A percentile compares a stretch with the other conserved stretches of the same genome.
Evolutionary conservation across 2,329 filamentous ascomycete genomes (phyloP).

Genomic region (Mycosphaerella arachidis): DNA sequence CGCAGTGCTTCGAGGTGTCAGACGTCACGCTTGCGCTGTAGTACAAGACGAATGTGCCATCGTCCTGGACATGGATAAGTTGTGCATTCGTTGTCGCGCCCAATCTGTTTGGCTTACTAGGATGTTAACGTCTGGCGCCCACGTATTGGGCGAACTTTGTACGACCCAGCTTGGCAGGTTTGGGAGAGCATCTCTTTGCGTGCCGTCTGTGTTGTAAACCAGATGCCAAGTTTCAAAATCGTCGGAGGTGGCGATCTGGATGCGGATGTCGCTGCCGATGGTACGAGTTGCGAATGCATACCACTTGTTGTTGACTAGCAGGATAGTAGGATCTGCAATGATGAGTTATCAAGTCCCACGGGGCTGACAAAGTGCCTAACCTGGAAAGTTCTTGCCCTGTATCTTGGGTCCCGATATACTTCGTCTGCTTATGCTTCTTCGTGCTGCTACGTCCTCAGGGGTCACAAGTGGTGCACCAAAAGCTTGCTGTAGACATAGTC

Average conservation of each 20-base stretch:
- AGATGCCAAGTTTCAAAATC: slow-evolving; percentile 35
- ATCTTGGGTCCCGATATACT: slow-evolving; percentile 25
- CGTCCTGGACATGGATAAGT: slow-evolving; percentile 28
- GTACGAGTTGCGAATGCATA: slow-evolving; percentile 39
- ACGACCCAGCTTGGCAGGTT: slow-evolving; percentile 49
- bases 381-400: slow-evolving; percentile 46
- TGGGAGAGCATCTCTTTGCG: slow-evolving; percentile 52
- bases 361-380: slow-evolving; percentile 4
- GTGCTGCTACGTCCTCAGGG: neutral
- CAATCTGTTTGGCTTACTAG: slow-evolving; percentile 30
- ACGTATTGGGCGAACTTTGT: slow-evolving; percentile 50
- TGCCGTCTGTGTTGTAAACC: slow-evolving; percentile 35
- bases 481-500: neutral
- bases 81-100: slow-evolving; percentile 16
- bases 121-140: slow-evolving; percentile 58
- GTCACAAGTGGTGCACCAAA: neutral
- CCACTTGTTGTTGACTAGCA: slow-evolving; percentile 32
- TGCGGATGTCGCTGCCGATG: slow-evolving; percentile 31
- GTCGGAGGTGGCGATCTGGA: slow-evolving; percentile 37
- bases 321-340: slow-evolving; percentile 34
- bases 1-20: slow-evolving; percentile 30
- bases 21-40: slow-evolving; percentile 29
- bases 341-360: neutral
- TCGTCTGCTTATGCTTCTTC: slow-evolving; percentile 8
- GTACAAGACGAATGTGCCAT: slow-evolving; percentile 34